phyloP scores from a whole-genome alignment of 192 early-diverging fungal genomes.

The Coemansia sp. region DNA sequence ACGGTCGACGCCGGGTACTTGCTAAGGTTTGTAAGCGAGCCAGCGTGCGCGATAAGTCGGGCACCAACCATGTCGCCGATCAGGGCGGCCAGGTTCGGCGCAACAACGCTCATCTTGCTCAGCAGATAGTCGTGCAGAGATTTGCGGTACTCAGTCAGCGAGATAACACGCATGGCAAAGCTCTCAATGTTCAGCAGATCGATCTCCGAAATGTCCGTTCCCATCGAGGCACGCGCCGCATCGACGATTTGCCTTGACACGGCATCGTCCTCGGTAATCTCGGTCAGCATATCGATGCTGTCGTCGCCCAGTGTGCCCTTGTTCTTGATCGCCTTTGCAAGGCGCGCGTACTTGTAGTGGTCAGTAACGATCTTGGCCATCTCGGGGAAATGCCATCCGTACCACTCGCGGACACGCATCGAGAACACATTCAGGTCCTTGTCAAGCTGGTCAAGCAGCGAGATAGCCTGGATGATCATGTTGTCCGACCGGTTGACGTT shows the following conservation, averaged over 20 bases:
- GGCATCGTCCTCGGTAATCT: constrained; percentile 78
- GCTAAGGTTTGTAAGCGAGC: constrained; percentile 92
- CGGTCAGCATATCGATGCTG: constrained; percentile 71
- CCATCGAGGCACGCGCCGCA: constrained; percentile 95
- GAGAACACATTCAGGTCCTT: constrained; percentile 98
- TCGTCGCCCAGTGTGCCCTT: constrained; percentile 83
- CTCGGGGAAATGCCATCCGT: constrained; percentile 99
- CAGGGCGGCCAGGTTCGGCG: constrained; percentile 93
- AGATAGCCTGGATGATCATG: constrained; percentile 93
- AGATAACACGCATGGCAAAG: constrained; percentile 90
- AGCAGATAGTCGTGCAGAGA: constrained; percentile 87
- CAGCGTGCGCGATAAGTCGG: constrained; percentile 95
- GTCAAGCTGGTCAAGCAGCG: constrained; percentile 94
- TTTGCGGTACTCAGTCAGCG: constrained; percentile 92
- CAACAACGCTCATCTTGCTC: constrained; percentile 93
- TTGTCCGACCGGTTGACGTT: constrained; percentile 98
- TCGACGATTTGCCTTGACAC: constrained; percentile 86
- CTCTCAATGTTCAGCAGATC: constrained; percentile 95
- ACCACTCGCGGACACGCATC: constrained; percentile 98
- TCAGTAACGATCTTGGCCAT: constrained; percentile 94
- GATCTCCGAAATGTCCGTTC: constrained; percentile 93
- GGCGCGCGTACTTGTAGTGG: constrained; percentile 87
- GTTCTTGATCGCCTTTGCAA: constrained; percentile 90
- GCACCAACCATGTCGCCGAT: constrained; percentile 97
- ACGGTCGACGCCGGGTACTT: constrained; percentile 98